phyloP scores from a whole-genome alignment of 129 eudicot genomes.

The Centella asiatica region DNA sequence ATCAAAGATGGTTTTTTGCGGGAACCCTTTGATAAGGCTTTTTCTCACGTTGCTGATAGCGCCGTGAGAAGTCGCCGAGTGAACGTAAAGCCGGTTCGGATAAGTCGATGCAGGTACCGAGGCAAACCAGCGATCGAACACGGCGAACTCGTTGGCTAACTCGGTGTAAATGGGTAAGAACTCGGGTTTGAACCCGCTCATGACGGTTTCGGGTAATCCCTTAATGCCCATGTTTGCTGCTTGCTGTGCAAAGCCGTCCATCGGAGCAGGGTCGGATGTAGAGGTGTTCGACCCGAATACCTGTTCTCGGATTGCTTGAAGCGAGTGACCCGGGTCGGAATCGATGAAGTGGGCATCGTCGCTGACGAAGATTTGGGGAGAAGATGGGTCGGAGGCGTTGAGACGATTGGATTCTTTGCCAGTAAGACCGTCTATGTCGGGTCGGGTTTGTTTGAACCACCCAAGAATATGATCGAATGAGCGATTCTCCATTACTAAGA shows the following conservation, averaged over 20 bases:
- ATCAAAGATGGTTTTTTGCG: conserved; percentile 86
- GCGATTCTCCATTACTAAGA: conserved; percentile 92
- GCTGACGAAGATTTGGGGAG: conserved; percentile 38
- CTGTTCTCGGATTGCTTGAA: conserved; percentile 88
- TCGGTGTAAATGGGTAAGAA: conserved; percentile 59
- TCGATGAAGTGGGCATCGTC: conserved; percentile 63
- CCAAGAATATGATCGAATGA: conserved; percentile 88
- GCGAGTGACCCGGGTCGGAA: conserved; percentile 93
- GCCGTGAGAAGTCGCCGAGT: conserved; percentile 87
- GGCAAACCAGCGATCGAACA: conserved; percentile 84
- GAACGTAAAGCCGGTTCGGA: conserved; percentile 86
- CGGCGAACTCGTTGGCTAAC: conserved; percentile 77
- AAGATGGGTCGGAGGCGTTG: conserved; percentile 57
- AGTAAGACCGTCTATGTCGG: conserved; percentile 73
- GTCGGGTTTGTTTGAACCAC: conserved; percentile 75
- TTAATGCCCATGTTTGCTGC: conserved; percentile 52
- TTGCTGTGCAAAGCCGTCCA: conserved; percentile 92
- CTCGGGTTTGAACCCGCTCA: conserved; percentile 82
- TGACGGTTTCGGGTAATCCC: conserved; percentile 52
- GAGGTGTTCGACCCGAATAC: conserved; percentile 58
- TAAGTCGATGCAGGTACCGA: conserved; percentile 96
- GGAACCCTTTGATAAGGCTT: conserved; percentile 68
- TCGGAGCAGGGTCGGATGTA: conserved; percentile 57
- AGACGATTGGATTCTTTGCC: conserved; percentile 60
- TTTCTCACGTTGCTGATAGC: conserved; percentile 88